Conservation (phyloP, 345 rosid species). For the Brassica incana region DNA sequence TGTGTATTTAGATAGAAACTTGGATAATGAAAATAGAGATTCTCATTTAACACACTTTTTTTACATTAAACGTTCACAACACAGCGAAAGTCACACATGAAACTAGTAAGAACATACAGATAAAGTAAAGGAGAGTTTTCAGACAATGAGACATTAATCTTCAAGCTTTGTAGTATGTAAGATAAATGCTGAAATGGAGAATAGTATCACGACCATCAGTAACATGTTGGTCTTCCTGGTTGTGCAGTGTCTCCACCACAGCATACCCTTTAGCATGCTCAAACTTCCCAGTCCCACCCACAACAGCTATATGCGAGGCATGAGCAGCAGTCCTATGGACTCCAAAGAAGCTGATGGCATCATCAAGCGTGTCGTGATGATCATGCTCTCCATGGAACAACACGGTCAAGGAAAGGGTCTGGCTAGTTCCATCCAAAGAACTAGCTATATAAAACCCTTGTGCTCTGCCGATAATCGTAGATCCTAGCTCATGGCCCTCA, state of each 20-base stretch:
- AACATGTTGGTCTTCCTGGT: conserved; percentile 61
- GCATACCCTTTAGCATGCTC: conserved; percentile 77
- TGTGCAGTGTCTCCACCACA: conserved; percentile 57
- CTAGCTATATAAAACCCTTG: conserved; percentile 89
- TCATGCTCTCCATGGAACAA: conserved; percentile 52
- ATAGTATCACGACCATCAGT: conserved; percentile 83
- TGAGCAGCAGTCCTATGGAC: conserved; percentile 72
- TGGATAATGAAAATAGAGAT: not conserved
- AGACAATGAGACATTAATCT: not conserved
- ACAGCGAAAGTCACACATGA: conserved; percentile 22
- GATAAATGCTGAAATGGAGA: conserved; percentile 61
- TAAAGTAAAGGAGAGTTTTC: not conserved
- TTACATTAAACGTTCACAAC: conserved; percentile 8
- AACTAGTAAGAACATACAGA: conserved; percentile 17
- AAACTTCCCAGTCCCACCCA: conserved; percentile 81
- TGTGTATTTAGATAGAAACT: not conserved
- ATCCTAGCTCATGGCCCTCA: conserved; percentile 75
- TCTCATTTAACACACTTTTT: not conserved
- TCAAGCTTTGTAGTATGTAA: conserved; percentile 45
- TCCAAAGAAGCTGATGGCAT: conserved; percentile 80
- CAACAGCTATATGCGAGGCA: conserved; percentile 62
- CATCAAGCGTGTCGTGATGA: conserved; percentile 42
- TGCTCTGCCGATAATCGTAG: conserved; percentile 66
- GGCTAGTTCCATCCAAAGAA: conserved; percentile 85
- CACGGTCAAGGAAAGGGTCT: conserved; percentile 66